Evolutionary conservation across 1,284 basidiomycete species (phyloP).

Genomic region (Agroathelia rolfsii): DNA sequence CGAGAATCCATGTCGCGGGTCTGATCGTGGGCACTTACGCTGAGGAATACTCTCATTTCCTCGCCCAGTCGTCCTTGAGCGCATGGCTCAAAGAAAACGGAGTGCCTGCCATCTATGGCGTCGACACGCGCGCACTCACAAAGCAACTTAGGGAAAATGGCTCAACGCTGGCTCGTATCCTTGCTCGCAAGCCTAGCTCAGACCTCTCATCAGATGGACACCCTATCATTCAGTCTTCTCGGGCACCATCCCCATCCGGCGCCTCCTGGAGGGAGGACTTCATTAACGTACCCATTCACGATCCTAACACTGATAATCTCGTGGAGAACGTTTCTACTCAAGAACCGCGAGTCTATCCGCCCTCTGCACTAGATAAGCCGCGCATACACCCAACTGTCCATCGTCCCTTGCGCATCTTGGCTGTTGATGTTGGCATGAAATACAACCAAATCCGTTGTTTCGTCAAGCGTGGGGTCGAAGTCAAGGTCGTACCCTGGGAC

Average conservation of each 20-base stretch:
- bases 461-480: conserved; percentile 83
- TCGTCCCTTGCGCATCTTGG: conserved; percentile 77
- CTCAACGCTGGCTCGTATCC: conserved; percentile 80
- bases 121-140: conserved; percentile 95
- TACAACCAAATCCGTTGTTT: conserved; percentile 99
- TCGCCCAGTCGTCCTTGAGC: conserved; percentile 82
- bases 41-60: conserved; percentile 91
- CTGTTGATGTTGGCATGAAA: conserved; percentile 98
- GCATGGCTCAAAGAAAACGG: conserved; percentile 94
- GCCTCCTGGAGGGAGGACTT: conserved; percentile 74
- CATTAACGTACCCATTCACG: conserved; percentile 73
- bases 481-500: conserved; percentile 98
- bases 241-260: conserved; percentile 43
- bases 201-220: conserved; percentile 26
- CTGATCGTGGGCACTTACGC: conserved; percentile 93
- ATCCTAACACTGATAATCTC: conserved; percentile 87
- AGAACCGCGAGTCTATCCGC: conserved; percentile 64
- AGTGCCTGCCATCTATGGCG: conserved; percentile 91
- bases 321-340: conserved; percentile 83
- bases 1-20: conserved; percentile 87
- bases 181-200: conserved; percentile 46
- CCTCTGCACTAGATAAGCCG: conserved; percentile 37
- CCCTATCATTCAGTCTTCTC: conserved; percentile 40
- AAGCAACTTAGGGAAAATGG: conserved; percentile 95
- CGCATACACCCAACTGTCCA: conserved; percentile 70